These are phyloP conservation scores for Spathaspora sp. DNA, from an alignment of 1,139 yeast species.

Conservation along the genomic window DNA sequence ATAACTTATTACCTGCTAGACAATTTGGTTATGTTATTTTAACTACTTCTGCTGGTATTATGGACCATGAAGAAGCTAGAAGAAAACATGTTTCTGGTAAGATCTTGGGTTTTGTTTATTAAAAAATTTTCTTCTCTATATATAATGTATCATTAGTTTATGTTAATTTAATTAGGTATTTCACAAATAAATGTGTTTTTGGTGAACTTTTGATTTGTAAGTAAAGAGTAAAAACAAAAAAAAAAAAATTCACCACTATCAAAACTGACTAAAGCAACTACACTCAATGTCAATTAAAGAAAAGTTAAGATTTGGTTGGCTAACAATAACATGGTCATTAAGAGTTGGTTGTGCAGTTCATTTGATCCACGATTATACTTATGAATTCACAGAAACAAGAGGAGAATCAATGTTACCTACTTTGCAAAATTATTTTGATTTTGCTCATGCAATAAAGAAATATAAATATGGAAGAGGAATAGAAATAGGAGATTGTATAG, in stretches of 20 bases:
- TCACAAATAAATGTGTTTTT: conserved; percentile 1
- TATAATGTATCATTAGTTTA: conserved; percentile 8
- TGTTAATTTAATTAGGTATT: conserved; percentile 3
- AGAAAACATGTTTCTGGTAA: conserved; percentile 99
- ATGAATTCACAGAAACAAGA: conserved; percentile 77
- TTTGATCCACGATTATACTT: conserved; percentile 61
- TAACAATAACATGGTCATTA: conserved; percentile 46
- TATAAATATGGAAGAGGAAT: conserved; percentile 59
- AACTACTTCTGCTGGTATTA: conserved; percentile 98
- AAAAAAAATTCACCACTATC: conserved; percentile 1
- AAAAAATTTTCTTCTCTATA: conserved; percentile 16
- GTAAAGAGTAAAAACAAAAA: too few relatives aligned
- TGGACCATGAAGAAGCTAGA: conserved; percentile 99
- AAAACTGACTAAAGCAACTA: neutral
- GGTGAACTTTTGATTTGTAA: too few relatives aligned
- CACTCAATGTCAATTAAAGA: conserved; percentile 20
- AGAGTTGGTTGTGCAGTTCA: conserved; percentile 72
- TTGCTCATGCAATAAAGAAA: conserved; percentile 72
- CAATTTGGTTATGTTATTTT: conserved; percentile 96
- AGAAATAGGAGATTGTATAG: conserved; percentile 81
- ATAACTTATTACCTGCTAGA: conserved; percentile 96
- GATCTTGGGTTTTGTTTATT: conserved; percentile 94
- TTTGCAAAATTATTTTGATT: conserved; percentile 69
- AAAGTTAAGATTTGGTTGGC: conserved; percentile 26
- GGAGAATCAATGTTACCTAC: conserved; percentile 98